Evolutionary conservation across 768 basidiomycete genomes (phyloP), one percentile per base, ranked within the genome.

Genomic region (Suillus bovinus): DNA sequence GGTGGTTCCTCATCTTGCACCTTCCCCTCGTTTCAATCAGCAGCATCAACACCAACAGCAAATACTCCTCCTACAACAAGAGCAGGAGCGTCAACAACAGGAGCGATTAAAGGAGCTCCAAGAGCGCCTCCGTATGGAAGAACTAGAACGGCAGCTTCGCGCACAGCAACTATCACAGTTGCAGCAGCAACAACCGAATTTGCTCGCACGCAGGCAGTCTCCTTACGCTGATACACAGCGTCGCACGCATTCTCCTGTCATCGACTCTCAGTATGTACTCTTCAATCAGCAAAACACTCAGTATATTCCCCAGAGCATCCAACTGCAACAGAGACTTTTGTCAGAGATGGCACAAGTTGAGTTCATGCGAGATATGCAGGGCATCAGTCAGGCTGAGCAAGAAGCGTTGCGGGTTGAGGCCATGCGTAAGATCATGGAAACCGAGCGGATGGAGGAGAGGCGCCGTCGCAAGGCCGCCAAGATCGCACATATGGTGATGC

Each of bases 401-500:
- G 92, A 92, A 63, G 83, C 86, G 5, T 74, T 94, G 42, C 81
- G 89, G 64, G 80, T 80, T 17, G 91, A 93, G 70, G 93, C 92
- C 1, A 89, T 90, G 85, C 86, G 90, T 62, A 89, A 95, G 78
- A 96, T 98, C 66, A 84, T 93, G 72, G 93, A 94, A 74, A 89
- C 96, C 0, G 96, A 96, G 74, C 84, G 83, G 69, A 87, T 90
- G 86, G 94, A 96, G 70, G 88, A 89, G 74, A 92, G 87, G 70
- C 83, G 94, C 49, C 84, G 92, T 63, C 81, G 86, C 47, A 91
- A 90, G 68, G 90, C 91, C 22, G 84, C 85, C 42, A 96, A 96
- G 76, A 94, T 96, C 66, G 88, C 90, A 24, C 87, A 91, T 66
- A 95, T 96, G 91, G 94, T 89, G 68, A 54, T 76, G 22, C 4